A percentile compares a stretch with the other conserved stretches of the same genome.
Evolutionary conservation across 257 asterid species (phyloP).

Genomic region (Nicotiana attenuata): DNA sequence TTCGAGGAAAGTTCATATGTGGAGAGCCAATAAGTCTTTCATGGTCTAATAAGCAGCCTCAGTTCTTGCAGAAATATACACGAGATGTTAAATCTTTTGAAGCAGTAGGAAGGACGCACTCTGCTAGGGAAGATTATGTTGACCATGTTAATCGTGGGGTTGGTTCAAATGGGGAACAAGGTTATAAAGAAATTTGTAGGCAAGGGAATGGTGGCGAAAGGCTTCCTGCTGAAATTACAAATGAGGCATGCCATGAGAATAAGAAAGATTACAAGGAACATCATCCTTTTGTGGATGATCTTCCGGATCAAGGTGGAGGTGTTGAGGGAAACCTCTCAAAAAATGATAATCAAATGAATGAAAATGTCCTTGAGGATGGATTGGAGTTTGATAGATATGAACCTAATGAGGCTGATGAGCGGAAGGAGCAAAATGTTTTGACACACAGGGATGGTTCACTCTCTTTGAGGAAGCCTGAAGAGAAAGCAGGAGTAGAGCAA

Average conservation of each 20-base stretch:
- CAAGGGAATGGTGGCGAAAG: conserved; percentile 20
- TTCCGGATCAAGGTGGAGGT: conserved; percentile 20
- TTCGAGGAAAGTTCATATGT: conserved; percentile 52
- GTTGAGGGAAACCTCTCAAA: conserved; percentile 22
- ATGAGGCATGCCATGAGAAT: conserved; percentile 20
- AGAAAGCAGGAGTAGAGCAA: conserved; percentile 20
- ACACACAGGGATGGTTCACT: conserved; percentile 15
- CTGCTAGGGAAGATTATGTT: conserved; percentile 18
- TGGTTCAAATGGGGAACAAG: conserved; percentile 19
- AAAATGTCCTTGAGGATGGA: conserved; percentile 21
- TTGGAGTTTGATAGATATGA: conserved; percentile 53
- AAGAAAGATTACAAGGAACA: conserved; percentile 11
- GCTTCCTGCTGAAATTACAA: conserved; percentile 21
- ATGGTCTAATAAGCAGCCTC: conserved; percentile 67
- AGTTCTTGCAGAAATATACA: conserved; percentile 21
- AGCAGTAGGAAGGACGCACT: conserved; percentile 25
- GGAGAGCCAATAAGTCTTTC: conserved; percentile 47
- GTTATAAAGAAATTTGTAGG: conserved; percentile 16
- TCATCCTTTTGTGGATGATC: conserved; percentile 13
- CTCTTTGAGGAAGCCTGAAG: conserved; percentile 17
- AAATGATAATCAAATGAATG: conserved; percentile 31
- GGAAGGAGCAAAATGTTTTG: conserved; percentile 19
- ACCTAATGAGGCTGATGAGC: conserved; percentile 33
- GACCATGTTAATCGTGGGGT: conserved; percentile 14
- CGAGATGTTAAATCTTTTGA: conserved; percentile 26